Conservation (phyloP, 2,329 filamentous ascomycete species). For the Zasmidium citrigriseum region DNA sequence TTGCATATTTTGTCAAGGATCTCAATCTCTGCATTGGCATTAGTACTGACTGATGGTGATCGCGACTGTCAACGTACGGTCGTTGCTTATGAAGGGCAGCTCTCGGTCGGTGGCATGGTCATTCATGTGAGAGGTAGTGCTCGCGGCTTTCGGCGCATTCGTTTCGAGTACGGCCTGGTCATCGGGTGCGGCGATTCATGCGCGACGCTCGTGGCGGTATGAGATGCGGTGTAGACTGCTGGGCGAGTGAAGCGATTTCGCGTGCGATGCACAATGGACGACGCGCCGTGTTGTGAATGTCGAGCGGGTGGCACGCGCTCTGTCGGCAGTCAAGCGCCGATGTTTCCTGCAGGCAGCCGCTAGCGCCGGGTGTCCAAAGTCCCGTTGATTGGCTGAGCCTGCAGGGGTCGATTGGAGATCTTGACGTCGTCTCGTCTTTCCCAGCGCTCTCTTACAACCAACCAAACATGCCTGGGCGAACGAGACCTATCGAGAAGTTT, state of each 20-base stretch:
- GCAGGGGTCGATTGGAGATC: too few relatives aligned
- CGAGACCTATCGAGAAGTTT: slow-evolving; percentile 68
- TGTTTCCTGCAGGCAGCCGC: not conserved
- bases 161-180: slow-evolving; percentile 37
- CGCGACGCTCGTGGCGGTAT: slow-evolving; percentile 5
- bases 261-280: not conserved
- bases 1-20: slow-evolving; percentile 76
- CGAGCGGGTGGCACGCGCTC: slow-evolving; percentile 5
- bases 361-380: not conserved
- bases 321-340: not conserved
- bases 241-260: slow-evolving; percentile 3
- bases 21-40: slow-evolving; percentile 65
- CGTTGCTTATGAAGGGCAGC: slow-evolving; percentile 42
- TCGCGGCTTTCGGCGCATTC: slow-evolving; percentile 34
- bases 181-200: slow-evolving; percentile 30
- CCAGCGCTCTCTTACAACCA: not conserved
- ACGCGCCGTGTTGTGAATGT: slow-evolving; percentile 2
- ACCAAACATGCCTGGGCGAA: slow-evolving; percentile 45
- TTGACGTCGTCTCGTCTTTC: slow-evolving; percentile 8
- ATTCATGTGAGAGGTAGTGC: slow-evolving; percentile 32
- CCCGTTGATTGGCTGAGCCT: not conserved
- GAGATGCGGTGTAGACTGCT: slow-evolving; percentile 12
- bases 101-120: slow-evolving; percentile 35
- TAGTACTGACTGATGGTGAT: not conserved
- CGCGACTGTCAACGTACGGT: slow-evolving; percentile 38